Base-by-base conservation (phyloP, 306 rosid genomes). In the Leucaena leucocephala region DNA sequence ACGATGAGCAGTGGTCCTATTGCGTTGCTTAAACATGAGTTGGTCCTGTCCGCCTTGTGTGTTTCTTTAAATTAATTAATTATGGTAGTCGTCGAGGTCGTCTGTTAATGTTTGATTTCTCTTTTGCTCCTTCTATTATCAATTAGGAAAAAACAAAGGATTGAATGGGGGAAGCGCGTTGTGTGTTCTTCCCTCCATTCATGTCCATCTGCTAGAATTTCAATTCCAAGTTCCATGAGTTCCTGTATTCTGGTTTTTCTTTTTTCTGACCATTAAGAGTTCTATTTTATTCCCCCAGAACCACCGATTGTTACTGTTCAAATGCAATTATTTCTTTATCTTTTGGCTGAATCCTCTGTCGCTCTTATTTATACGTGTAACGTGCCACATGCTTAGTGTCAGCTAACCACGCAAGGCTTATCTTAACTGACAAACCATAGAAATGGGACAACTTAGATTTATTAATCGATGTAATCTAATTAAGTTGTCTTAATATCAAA, bases 1-100 rank as follows among this genome's bases (percentile, higher is more conserved):
- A 85, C 27, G 94, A 87, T 39, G 94, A 92, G 68, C 88, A 84
- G 81, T 91, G 97, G 93, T 81, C 93, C n/a, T 91, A 87, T 15
- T 89, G 90, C 75, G 77, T 62, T 68, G 94, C 91, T 73, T 93
- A 84, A 27, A 52, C 10, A 6, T 6, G 22, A 15, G 15, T n/a
- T 0, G 3, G 19, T 49, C 27, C 40, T 10, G 14, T 17, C 8
- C 10, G 6, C 45, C 8, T 12, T 39, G 49, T 68, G 6, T 39
- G 3, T 40, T 5, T 9, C n/a, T 67, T 39, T 0, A 17, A 68
- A 21, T 68, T 11, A 10, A 22, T 27, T 27, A 27, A 27, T 27
- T 27, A 27, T 21, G 73, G 19, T 21, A n/a, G 72, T 68, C 68
- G 72, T 68, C 68, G 68, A 63, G 38, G 73, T 68, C 55, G 38